phyloP scores from a whole-genome alignment of 2,329 filamentous ascomycete species.

The Xylaria sp. region DNA sequence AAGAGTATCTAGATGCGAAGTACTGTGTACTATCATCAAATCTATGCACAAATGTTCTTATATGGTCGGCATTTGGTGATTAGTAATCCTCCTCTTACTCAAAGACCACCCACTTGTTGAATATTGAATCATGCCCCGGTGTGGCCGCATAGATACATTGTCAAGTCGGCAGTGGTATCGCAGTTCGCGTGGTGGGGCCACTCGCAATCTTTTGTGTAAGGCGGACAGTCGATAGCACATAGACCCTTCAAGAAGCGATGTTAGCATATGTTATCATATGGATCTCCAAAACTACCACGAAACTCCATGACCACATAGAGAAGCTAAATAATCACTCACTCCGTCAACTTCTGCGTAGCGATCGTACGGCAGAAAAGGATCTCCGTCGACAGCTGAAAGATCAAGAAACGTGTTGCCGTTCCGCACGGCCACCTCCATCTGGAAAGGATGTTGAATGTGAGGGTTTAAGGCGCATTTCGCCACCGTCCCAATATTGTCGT shows the following conservation, averaged over 20 bases:
- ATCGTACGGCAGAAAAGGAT: conserved; percentile 28
- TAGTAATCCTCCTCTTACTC: background rate
- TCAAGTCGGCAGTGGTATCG: background rate
- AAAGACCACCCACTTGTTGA: background rate
- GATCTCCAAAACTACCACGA: background rate
- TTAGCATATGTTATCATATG: background rate
- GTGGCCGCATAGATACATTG: conserved; percentile 13
- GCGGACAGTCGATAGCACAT: conserved; percentile 31
- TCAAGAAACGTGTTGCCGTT: conserved; percentile 32
- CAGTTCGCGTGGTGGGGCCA: conserved; percentile 26
- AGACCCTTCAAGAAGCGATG: background rate
- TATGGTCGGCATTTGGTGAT: background rate
- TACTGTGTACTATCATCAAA: background rate
- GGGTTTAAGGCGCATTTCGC: conserved; percentile 28
- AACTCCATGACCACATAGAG: background rate
- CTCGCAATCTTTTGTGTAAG: conserved; percentile 26
- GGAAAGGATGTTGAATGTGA: conserved; percentile 24
- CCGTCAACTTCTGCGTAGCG: conserved; percentile 32
- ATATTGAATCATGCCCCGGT: background rate
- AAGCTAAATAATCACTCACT: conserved; percentile 2
- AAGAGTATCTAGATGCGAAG: too few relatives aligned
- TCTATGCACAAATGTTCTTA: background rate
- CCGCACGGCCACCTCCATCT: conserved; percentile 32
- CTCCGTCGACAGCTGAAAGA: conserved; percentile 31
- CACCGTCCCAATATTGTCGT: conserved; percentile 33